Conservation (phyloP, 129 eudicot genomes). For the Ambrosia artemisiifolia region DNA sequence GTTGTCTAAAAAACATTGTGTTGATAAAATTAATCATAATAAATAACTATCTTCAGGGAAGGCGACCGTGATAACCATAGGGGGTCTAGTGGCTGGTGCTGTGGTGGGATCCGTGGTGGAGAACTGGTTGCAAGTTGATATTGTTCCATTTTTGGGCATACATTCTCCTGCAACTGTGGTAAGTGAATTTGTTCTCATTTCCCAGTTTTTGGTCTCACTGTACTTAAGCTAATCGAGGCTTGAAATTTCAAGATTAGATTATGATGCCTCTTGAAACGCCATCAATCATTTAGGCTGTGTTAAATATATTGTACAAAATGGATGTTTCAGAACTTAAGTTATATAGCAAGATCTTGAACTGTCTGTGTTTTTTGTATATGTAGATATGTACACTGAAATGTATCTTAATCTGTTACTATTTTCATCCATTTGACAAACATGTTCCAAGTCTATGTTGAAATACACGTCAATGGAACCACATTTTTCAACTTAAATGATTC, state of each 20-base stretch:
- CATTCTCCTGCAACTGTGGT: slow-evolving; percentile 86
- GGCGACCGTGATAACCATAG: slow-evolving; percentile 77
- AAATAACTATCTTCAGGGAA: slow-evolving; percentile 54
- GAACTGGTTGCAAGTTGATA: slow-evolving; percentile 97
- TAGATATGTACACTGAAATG: background rate
- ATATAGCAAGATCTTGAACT: slow-evolving; percentile 9
- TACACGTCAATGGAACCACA: background rate
- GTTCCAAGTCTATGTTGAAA: background rate
- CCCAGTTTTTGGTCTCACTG: slow-evolving; percentile 85
- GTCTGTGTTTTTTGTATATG: background rate
- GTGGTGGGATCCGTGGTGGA: slow-evolving; percentile 97
- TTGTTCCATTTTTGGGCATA: slow-evolving; percentile 85
- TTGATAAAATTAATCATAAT: slow-evolving; percentile 10
- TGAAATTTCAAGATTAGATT: slow-evolving; percentile 25
- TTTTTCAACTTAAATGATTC: background rate
- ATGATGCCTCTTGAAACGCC: slow-evolving; percentile 15
- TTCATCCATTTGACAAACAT: background rate
- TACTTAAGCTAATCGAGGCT: slow-evolving; percentile 54
- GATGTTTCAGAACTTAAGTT: slow-evolving; percentile 45
- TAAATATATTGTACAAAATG: slow-evolving; percentile 48
- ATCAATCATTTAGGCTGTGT: slow-evolving; percentile 38
- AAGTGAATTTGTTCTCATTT: slow-evolving; percentile 78
- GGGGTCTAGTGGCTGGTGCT: slow-evolving; percentile 92
- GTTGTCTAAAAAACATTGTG: background rate
- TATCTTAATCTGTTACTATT: background rate